A percentile compares a stretch with the other conserved stretches of the same genome.
These are phyloP conservation scores for Dryas integrifolia DNA, from an alignment of 331 rosid genomes.

Conservation along the genomic window DNA sequence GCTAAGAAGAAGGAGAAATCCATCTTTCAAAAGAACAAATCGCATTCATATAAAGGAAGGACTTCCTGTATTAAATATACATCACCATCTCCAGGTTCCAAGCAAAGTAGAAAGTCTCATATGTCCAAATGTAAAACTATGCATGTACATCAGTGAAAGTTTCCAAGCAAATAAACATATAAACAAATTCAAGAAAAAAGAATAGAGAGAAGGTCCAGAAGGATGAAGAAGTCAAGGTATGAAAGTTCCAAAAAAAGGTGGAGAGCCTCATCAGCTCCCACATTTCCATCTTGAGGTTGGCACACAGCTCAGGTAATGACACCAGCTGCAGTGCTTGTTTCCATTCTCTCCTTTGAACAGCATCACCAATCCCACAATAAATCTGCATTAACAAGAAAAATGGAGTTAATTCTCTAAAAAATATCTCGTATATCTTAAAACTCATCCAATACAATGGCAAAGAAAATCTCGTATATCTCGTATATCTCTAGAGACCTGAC, in stretches of 20 bases:
- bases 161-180: constrained; percentile 13
- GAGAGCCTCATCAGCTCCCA: constrained; percentile 19
- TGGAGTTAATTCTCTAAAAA: not conserved
- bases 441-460: not conserved
- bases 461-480: too few relatives aligned
- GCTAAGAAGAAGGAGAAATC: not conserved
- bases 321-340: constrained; percentile 51
- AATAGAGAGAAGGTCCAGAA: not conserved
- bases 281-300: constrained; percentile 49
- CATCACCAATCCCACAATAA: constrained; percentile 40
- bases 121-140: constrained; percentile 10
- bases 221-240: not conserved
- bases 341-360: constrained; percentile 46
- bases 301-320: constrained; percentile 52
- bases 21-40: not conserved
- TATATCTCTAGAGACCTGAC: not conserved
- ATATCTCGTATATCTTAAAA: not conserved
- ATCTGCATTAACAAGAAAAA: constrained; percentile 27
- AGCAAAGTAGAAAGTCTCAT: not conserved
- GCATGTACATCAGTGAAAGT: constrained; percentile 26
- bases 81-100: constrained; percentile 13
- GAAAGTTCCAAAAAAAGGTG: not conserved
- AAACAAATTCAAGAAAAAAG: not conserved
- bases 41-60: not conserved
- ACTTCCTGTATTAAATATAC: constrained; percentile 1